Evolutionary conservation across 495 filamentous ascomycete species (phyloP).

Genomic region (Neurospora sublineolata): DNA sequence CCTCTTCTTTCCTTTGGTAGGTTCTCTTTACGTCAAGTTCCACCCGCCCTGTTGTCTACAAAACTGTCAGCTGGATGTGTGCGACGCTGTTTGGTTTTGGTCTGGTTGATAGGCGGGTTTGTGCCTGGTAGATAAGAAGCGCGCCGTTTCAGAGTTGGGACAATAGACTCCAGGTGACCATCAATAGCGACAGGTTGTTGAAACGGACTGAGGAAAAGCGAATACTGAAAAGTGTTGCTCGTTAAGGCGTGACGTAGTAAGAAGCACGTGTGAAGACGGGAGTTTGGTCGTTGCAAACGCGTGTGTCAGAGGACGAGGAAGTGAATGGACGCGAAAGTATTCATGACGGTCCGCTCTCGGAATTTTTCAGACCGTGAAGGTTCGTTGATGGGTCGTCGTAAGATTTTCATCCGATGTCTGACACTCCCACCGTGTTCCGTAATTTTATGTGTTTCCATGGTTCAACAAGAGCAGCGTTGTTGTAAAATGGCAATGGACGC

Average conservation of each 20-base stretch:
- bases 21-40: neutral
- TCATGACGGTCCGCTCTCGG: neutral
- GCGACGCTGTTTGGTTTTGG: neutral
- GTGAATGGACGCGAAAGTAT: neutral
- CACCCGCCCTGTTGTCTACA: neutral
- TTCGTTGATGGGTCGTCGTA: neutral
- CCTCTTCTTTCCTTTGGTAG: neutral
- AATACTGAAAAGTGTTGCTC: neutral
- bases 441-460: neutral
- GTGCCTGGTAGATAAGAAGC: neutral
- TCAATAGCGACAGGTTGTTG: neutral
- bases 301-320: neutral
- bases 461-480: neutral
- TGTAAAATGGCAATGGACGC: neutral
- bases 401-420: neutral
- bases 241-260: neutral
- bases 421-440: neutral
- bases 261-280: neutral
- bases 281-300: neutral
- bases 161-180: neutral
- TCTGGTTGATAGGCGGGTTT: neutral
- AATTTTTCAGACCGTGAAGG: neutral
- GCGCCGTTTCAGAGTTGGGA: neutral
- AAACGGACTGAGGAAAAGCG: neutral
- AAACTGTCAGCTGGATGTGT: neutral